Evolutionary conservation across 768 basidiomycete species (phyloP).

Genomic region (Chalciporus piperatus): DNA sequence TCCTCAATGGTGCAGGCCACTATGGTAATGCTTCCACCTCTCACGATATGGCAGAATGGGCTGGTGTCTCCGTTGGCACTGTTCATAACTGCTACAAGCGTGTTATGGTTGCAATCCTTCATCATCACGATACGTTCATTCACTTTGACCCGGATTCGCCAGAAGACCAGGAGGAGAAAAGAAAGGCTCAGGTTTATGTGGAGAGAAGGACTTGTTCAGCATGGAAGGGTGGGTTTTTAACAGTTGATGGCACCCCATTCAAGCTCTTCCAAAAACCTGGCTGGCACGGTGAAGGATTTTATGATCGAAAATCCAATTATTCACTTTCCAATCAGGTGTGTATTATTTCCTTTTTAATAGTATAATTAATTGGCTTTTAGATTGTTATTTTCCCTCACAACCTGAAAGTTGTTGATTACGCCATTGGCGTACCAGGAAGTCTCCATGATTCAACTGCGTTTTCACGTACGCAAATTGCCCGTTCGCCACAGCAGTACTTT

Average conservation of each 20-base stretch:
- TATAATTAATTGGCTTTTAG: background rate
- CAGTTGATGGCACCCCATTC: background rate
- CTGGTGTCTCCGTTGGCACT: too few relatives aligned
- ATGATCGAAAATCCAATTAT: conserved; percentile 11
- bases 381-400: conserved; percentile 12
- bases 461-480: background rate
- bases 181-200: background rate
- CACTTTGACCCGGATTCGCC: conserved; percentile 2
- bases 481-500: background rate
- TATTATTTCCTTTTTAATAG: background rate
- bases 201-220: background rate
- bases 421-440: conserved; percentile 13
- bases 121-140: conserved; percentile 6
- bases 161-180: background rate
- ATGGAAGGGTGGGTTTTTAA: too few relatives aligned
- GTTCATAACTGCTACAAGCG: too few relatives aligned
- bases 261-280: conserved; percentile 22
- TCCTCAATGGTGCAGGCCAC: too few relatives aligned
- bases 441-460: conserved; percentile 12
- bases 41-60: too few relatives aligned
- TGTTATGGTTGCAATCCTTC: too few relatives aligned
- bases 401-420: conserved; percentile 13
- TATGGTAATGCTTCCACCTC: too few relatives aligned
- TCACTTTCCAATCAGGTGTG: conserved; percentile 11
- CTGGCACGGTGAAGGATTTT: conserved; percentile 16